Evolutionary conservation across 495 filamentous ascomycete genomes (phyloP), one percentile per base, ranked within the genome.

Genomic region (Pseudotulostoma volvatum): DNA sequence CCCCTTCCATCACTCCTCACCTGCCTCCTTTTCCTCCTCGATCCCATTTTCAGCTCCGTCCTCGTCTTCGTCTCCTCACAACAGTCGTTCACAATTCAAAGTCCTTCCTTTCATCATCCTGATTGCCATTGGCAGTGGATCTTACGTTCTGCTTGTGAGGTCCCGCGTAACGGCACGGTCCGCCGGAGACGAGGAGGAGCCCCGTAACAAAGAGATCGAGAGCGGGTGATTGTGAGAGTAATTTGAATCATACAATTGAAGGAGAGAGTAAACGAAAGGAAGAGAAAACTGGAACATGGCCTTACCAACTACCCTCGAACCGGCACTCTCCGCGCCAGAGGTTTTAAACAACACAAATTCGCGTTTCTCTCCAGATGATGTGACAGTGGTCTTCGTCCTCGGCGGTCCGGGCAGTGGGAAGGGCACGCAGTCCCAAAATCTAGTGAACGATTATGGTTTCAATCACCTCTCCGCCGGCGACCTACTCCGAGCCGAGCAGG

Each of bases 381-480:
- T 87, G 9, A 86, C 85, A 7, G 88, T 97, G 45, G 67, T 97
- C 61, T 74, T 67, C 56, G 60, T 73, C 53, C 60, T 73, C 14
- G 70, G 69, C 33, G 66, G 67, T 18, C 70, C 70, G 11, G 70
- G 70, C 21, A 64, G 61, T 31, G 70, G 71, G 14, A 74, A 75
- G 44, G 71, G 68, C 31, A 75, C 71, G 11, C 90, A 97, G 56
- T 97, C 87, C 65, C 72, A 76, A 32, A 80, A 84, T 40, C 75
- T 97, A 11, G 87, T 93, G 19, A 61, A 68, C n/a, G 79, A 87
- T 61, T 93, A 87, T 63, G 76, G 75, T 53, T 96, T 97, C 74
- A 74, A 70, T 20, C 90, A 97, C 66, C 77, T 96, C 7, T 84
- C 77, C 8, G 90, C 90, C 7, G 90, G 92, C 36, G 90, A 97